Evolutionary conservation across 2,329 filamentous ascomycete species (phyloP), one percentile per base, ranked within the genome.

Genomic region (Neobulgaria alba): DNA sequence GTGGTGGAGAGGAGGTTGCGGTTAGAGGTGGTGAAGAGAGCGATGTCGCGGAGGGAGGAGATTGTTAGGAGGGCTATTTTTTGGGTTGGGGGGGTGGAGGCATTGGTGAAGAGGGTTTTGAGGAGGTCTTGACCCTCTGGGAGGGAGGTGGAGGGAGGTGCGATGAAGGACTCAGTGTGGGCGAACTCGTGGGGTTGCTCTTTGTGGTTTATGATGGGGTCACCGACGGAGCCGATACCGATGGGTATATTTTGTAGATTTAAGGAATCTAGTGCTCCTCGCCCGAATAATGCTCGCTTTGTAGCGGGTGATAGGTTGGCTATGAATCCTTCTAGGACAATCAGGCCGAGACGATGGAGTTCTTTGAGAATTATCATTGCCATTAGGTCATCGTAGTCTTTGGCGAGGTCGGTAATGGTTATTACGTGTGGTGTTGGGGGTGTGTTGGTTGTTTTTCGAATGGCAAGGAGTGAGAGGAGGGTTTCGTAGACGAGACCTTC

Each of bases 301-400:
- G 43, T 15, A 10, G 47, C 46, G 8, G 55, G 54, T 14, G 36
- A 32, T 0, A 58, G 46, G 33, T 58, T 57, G 18, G 56, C 51
- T 3, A 58, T 40, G 32, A 57, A 51, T 1, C 55, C 55, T 41
- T 48, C 41, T 1, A 58, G 30, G n/a, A 45, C 33, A 10, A 58
- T 38, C 5, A 54, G 26, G 4, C 52, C 51, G 14, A 57, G 39
- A 8, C 54, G 47, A 37, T 56, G 43, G 0, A 57, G 45, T 33
- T 58, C 56, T 29, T 52, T 53, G 8, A 58, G 39, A 29, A 55
- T 19, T 3, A 57, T 38, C 50, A 56, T 46, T 12, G 56, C 55
- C 10, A 51, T 41, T 10, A 58, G 32, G 38, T 58, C 56, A 23
- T 58, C 56, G 34, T 51, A 53, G 31, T 58, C 56, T 33, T 57